Conservation (phyloP, 2,329 filamentous ascomycete genomes). For the Sclerotinia trifoliorum region DNA sequence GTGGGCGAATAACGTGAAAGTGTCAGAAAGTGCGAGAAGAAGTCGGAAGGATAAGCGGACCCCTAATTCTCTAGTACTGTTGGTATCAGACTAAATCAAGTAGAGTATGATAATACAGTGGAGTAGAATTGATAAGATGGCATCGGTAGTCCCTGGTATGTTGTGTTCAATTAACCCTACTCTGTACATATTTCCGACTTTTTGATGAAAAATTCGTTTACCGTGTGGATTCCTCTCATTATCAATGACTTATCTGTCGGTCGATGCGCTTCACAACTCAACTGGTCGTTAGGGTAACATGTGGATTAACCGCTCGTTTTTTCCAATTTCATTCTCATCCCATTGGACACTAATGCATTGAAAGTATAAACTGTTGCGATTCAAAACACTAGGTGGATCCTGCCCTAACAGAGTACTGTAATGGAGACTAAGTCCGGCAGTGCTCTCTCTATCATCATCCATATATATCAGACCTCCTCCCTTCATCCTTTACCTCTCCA, state of each 20-base stretch:
- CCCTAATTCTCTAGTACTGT: constrained; percentile 7
- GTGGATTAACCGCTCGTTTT: constrained; percentile 15
- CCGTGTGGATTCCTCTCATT: constrained; percentile 14
- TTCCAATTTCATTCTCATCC: constrained; percentile 15
- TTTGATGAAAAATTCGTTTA: not conserved
- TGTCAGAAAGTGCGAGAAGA: constrained; percentile 14
- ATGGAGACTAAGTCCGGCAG: constrained; percentile 2
- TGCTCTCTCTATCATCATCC: constrained; percentile 9
- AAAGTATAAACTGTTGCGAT: constrained; percentile 14
- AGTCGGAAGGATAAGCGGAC: constrained; percentile 25
- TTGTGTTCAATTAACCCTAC: not conserved
- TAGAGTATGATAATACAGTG: constrained; percentile 9
- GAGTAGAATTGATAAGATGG: constrained; percentile 20
- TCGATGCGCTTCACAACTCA: not conserved
- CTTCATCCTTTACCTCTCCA: not conserved
- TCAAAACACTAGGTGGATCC: constrained; percentile 21
- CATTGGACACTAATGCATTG: constrained; percentile 17
- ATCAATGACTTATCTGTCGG: constrained; percentile 18
- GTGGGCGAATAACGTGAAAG: not conserved
- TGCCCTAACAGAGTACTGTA: constrained; percentile 7
- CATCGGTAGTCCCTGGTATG: constrained; percentile 16
- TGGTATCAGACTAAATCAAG: not conserved
- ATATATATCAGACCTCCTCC: constrained; percentile 18
- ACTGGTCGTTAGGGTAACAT: constrained; percentile 10
- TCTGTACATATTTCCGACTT: not conserved